Base-by-base conservation (phyloP, 306 rosid genomes). In the Biancaea sappan region DNA sequence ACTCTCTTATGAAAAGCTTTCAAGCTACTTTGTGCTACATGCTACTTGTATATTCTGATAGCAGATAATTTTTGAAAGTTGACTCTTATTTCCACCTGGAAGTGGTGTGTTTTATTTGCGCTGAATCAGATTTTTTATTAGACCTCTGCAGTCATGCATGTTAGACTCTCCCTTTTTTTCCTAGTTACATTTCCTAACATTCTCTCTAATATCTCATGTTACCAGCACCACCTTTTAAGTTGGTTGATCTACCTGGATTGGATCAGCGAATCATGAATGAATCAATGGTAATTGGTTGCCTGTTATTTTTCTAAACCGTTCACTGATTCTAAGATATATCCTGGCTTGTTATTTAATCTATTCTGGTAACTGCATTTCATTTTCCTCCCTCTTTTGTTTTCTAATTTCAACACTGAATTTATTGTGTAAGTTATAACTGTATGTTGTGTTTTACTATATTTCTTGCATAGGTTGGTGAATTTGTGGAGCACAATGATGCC, bases 171-270 rank as follows among this genome's bases (percentile, higher is more conserved):
- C 2, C 13, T 72, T 35, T 74, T 38, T 77, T 46, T 71, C 56
- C 24, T 54, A 14, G 25, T 64, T 54, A 61, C 31, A 29, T 6
- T 38, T 29, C 38, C 43, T 72, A 57, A 74, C 72, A 60, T 84
- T 72, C 53, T 51, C 64, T 79, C 54, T 71, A 8, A 53, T 66
- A 46, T 71, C 29, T 85, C 78, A 14, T 72, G 61, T 62, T 69
- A 74, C 22, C 97, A 92, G 97, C 96, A 38, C 99, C 99, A 31
- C 83, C 99, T 57, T 84, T 94, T 66, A 94, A 90, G 77, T 90
- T 94, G 88, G 73, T 94, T 79, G 99, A 94, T 86, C 85, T 94
- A 76, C 99, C 97, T 56, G 97, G 99, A 71, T 79, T 94, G 77
- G 99, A 92, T 89, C 97, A 92, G 75, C 92, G 93, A 81, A 85